phyloP scores from a whole-genome alignment of 306 rosid species.

The Lithocarpus polystachyus region DNA sequence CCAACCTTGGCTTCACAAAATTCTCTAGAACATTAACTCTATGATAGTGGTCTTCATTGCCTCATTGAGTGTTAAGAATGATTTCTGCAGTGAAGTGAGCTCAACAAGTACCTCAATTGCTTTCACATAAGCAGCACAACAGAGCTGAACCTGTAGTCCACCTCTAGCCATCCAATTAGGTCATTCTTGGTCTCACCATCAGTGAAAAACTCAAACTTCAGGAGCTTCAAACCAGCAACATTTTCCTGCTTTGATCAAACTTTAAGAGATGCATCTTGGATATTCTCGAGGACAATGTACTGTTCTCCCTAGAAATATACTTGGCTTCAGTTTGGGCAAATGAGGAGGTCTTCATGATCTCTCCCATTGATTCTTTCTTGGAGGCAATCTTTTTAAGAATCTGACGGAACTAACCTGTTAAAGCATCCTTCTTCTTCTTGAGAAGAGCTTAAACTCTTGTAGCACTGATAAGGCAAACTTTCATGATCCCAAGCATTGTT shows the following conservation, averaged over 20 bases:
- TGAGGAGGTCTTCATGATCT: constrained; percentile 75
- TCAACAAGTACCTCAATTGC: constrained; percentile 92
- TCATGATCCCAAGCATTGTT: constrained; percentile 79
- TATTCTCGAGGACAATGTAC: constrained; percentile 81
- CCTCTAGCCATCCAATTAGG: constrained; percentile 92
- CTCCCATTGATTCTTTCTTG: constrained; percentile 92
- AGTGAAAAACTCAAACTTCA: constrained; percentile 67
- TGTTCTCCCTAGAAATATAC: constrained; percentile 87
- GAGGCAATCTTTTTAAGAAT: constrained; percentile 84
- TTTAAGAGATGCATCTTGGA: constrained; percentile 65
- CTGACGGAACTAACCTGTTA: constrained; percentile 78
- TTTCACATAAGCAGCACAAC: constrained; percentile 76
- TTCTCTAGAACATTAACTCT: constrained; percentile 91
- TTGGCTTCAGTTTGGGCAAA: constrained; percentile 86
- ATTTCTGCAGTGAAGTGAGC: constrained; percentile 92
- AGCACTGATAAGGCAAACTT: constrained; percentile 80
- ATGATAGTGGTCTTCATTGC: constrained; percentile 90
- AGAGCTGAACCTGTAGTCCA: constrained; percentile 87
- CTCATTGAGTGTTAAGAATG: constrained; percentile 82
- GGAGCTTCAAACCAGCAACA: constrained; percentile 88
- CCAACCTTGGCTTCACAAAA: constrained; percentile 84
- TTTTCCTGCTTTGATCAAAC: constrained; percentile 85
- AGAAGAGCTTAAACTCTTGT: constrained; percentile 92
- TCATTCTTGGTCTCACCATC: constrained; percentile 82
- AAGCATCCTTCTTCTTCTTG: constrained; percentile 95